phyloP scores from a whole-genome alignment of 2,329 filamentous ascomycete species.

The Calonectria hawksworthii region DNA sequence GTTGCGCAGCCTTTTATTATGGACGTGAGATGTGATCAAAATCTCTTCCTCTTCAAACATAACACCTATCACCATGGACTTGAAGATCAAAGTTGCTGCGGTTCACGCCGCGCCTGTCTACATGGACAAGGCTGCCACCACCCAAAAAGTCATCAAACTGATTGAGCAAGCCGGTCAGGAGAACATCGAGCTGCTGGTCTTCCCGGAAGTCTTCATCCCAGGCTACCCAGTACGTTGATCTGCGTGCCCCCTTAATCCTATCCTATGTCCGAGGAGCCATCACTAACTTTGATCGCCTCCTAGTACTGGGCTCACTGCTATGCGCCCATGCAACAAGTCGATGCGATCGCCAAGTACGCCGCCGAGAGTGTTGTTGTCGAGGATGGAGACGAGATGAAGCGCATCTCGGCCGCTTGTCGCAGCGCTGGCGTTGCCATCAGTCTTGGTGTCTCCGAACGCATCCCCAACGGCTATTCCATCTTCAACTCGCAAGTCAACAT shows the following conservation, averaged over 20 bases:
- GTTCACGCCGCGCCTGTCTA: neutral
- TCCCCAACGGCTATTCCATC: neutral
- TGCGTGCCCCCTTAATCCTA: neutral
- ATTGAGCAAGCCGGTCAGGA: neutral
- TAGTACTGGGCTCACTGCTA: neutral
- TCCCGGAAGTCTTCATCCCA: neutral
- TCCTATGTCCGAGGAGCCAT: too few relatives aligned
- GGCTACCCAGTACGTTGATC: neutral
- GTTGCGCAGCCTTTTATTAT: neutral
- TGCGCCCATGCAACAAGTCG: neutral
- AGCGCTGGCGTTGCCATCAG: neutral
- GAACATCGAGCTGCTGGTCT: neutral
- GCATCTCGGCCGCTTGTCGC: neutral
- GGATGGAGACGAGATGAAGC: neutral
- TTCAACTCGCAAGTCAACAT: constrained; percentile 4
- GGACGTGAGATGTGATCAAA: neutral
- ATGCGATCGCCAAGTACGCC: neutral
- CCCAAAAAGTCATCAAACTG: constrained; percentile 5
- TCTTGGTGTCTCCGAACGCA: neutral
- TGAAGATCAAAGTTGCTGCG: constrained; percentile 1
- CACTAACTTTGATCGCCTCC: neutral
- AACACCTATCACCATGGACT: neutral
- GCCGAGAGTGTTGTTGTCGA: neutral
- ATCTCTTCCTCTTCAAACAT: neutral
- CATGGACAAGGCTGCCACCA: constrained; percentile 3